Evolutionary conservation across 2,329 filamentous ascomycete species (phyloP), one percentile per base, ranked within the genome.

Genomic region (Chaetomiaceae sp.): DNA sequence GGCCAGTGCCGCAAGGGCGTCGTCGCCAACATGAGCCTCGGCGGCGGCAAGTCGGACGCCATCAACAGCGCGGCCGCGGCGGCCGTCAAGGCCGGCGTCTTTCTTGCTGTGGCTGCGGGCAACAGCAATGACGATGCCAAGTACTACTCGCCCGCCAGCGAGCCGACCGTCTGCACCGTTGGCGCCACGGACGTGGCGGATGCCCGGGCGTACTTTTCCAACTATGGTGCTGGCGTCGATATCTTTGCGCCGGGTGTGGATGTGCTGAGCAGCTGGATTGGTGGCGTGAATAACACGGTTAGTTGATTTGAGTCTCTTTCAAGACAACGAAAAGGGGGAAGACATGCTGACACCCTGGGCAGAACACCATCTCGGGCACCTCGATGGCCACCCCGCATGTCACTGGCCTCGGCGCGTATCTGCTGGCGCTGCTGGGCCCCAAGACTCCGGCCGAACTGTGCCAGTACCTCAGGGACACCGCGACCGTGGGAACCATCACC

Each of bases 11-110:
- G 65, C 59, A 68, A 63, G 37, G 72, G 73, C 33, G 65, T 70
- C 35, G 76, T 81, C n/a, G 72, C 76, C 56, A 79, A 75, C 66
- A 77, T 82, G 76, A 78, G 74, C 17, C 72, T 82, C 4, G 78
- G 79, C 10, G 76, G 76, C 10, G 45, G 58, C 45, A 64, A 57
- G 47, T 75, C 74, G 2, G 51, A 64, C 1, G 62, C 77, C 10
- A 57, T 81, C 55, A 82, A 81, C 70, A 61, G 62, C n/a, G 77
- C 77, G 3, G 75, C 77, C 5, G 70, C 70, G 20, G 66, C 65
- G 43, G 69, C 77, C 13, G 68, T 76, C 55, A 58, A 57, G 3
- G 66, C 68, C 0, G 77, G 77, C 7, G 68, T 79, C 49, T 76
- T 78, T 57, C 66, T 79, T 27, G 75, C 73, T 35, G 77, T 80